Conservation (phyloP, 306 rosid species). For the Vigna reflexopilosa region DNA sequence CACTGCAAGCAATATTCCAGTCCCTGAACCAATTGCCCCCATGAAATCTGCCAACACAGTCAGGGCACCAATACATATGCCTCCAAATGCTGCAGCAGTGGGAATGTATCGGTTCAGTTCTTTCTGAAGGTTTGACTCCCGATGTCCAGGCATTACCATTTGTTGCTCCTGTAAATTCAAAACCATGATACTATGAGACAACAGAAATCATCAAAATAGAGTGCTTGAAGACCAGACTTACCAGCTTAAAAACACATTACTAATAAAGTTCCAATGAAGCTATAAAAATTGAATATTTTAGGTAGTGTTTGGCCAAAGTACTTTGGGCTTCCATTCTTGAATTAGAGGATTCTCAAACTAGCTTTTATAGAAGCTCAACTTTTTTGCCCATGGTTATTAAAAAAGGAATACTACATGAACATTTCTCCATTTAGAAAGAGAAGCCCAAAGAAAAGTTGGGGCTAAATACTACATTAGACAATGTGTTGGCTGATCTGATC, state of each 20-base stretch:
- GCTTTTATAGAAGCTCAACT: not conserved
- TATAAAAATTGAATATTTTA: not conserved
- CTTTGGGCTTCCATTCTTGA: not conserved
- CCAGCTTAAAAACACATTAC: not conserved
- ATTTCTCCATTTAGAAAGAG: not conserved
- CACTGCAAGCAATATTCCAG: slow-evolving; percentile 72
- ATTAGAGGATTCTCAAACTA: not conserved
- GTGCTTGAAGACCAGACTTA: not conserved
- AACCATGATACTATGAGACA: not conserved
- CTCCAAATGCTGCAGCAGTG: slow-evolving; percentile 75
- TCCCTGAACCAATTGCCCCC: slow-evolving; percentile 81
- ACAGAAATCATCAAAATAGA: not conserved
- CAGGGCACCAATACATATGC: slow-evolving; percentile 77
- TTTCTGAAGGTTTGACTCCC: slow-evolving; percentile 69
- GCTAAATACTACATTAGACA: not conserved
- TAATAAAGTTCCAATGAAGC: not conserved
- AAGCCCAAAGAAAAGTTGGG: not conserved
- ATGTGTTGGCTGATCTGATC: not conserved
- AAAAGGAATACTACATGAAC: no score
- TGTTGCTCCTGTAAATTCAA: slow-evolving; percentile 63
- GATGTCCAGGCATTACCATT: slow-evolving; percentile 80
- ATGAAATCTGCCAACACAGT: slow-evolving; percentile 79
- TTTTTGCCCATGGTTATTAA: not conserved
- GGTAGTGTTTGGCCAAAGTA: not conserved
- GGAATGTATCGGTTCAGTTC: slow-evolving; percentile 73